phyloP scores from a whole-genome alignment of 441 rosid species.

The Eutrema salsugineum region DNA sequence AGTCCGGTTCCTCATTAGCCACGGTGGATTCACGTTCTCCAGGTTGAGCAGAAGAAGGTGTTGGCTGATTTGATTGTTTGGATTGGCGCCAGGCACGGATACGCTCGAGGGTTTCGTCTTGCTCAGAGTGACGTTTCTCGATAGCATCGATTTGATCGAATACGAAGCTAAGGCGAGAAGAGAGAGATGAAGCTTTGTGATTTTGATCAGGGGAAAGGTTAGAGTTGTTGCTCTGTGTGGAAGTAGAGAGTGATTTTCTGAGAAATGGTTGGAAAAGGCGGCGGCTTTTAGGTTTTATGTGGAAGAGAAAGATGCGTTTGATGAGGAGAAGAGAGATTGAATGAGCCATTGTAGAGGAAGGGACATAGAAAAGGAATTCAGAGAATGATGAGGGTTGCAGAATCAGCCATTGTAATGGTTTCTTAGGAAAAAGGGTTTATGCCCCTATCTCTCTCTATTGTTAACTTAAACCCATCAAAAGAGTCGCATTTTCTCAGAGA shows the following conservation, averaged over 20 bases:
- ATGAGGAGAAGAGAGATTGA: slow-evolving; percentile 52
- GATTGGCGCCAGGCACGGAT: slow-evolving; percentile 92
- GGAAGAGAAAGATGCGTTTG: slow-evolving; percentile 38
- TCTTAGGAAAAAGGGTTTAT: background rate
- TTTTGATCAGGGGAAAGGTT: slow-evolving; percentile 22
- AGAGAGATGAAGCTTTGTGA: slow-evolving; percentile 63
- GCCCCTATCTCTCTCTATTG: background rate
- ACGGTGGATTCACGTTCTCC: background rate
- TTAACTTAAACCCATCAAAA: slow-evolving; percentile 8
- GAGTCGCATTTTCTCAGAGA: background rate
- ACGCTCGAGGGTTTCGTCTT: slow-evolving; percentile 75
- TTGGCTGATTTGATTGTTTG: slow-evolving; percentile 31
- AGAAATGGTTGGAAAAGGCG: slow-evolving; percentile 7
- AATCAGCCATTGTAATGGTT: background rate
- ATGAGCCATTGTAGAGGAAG: slow-evolving; percentile 13
- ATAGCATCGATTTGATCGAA: slow-evolving; percentile 87
- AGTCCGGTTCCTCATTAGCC: background rate
- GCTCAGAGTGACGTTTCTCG: slow-evolving; percentile 57
- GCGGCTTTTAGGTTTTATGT: slow-evolving; percentile 27
- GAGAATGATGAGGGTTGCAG: background rate
- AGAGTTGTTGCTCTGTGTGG: slow-evolving; percentile 24
- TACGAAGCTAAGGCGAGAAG: slow-evolving; percentile 85
- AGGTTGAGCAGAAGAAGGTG: background rate
- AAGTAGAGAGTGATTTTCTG: slow-evolving; percentile 35
- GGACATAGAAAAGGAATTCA: background rate